phyloP scores from a whole-genome alignment of 2,329 filamentous ascomycete species.

The Neospermospora avenae region DNA sequence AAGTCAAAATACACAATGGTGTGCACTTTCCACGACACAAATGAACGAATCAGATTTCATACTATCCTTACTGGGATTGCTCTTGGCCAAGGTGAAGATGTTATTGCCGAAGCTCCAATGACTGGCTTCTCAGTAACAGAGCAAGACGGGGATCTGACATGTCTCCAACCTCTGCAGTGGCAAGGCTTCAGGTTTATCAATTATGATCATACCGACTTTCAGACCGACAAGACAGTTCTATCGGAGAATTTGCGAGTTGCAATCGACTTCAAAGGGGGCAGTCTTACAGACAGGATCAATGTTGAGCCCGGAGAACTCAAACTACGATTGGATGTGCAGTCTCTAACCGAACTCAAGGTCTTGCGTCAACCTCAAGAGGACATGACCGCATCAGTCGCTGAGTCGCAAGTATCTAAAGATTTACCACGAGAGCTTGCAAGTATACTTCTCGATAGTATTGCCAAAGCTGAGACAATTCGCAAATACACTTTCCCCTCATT shows the following conservation, averaged over 20 bases:
- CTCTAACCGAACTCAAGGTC: conserved; percentile 60
- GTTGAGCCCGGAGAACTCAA: conserved; percentile 72
- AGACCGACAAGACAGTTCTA: conserved; percentile 64
- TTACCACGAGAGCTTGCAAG: conserved; percentile 59
- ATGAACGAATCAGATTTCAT: conserved; percentile 68
- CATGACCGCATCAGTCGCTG: conserved; percentile 70
- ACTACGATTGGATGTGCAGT: conserved; percentile 58
- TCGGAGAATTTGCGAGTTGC: conserved; percentile 75
- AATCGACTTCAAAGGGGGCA: conserved; percentile 71
- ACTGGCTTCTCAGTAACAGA: conserved; percentile 62
- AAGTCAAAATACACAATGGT: conserved; percentile 60
- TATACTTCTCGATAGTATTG: conserved; percentile 46
- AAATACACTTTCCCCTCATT: conserved; percentile 66
- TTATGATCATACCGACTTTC: conserved; percentile 54
- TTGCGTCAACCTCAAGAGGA: conserved; percentile 73
- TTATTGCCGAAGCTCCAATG: conserved; percentile 67
- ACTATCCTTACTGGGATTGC: conserved; percentile 69
- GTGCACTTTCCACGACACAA: conserved; percentile 71
- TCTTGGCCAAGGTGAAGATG: conserved; percentile 63
- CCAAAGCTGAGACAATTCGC: conserved; percentile 61
- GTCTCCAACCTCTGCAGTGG: conserved; percentile 50
- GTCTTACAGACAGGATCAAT: conserved; percentile 80
- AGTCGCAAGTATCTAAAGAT: conserved; percentile 61
- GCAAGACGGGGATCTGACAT: conserved; percentile 37
- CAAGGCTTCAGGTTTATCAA: conserved; percentile 71